Conservation (phyloP, 2,329 filamentous ascomycete species). For the Knufia petricola region DNA sequence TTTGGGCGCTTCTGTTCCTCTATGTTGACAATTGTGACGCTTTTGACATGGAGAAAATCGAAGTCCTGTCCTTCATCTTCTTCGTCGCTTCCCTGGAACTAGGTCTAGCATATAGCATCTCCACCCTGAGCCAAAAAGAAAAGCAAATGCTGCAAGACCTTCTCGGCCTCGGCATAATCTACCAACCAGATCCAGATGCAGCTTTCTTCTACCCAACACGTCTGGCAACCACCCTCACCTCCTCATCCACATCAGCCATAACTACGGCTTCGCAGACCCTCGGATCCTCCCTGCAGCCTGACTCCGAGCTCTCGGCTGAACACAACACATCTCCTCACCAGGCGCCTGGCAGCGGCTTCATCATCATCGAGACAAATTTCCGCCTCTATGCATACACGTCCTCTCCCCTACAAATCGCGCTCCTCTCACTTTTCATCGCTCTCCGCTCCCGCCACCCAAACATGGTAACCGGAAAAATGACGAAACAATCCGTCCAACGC, state of each 20-base stretch:
- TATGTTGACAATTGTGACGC: conserved; percentile 78
- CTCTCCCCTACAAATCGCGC: conserved; percentile 86
- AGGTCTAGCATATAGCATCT: conserved; percentile 80
- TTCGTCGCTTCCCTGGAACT: conserved; percentile 88
- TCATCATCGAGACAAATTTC: conserved; percentile 97
- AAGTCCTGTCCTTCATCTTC: conserved; percentile 93
- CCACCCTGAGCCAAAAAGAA: conserved; percentile 70
- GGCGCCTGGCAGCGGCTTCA: conserved; percentile 53
- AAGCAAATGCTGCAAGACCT: conserved; percentile 83
- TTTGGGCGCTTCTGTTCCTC: conserved; percentile 88
- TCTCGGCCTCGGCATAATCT: conserved; percentile 85
- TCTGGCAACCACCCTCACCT: conserved; percentile 85
- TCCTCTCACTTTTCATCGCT: conserved; percentile 79
- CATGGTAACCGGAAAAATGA: conserved; percentile 84
- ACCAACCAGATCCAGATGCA: conserved; percentile 35
- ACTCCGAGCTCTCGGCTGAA: conserved; percentile 9
- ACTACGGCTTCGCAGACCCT: conserved; percentile 61
- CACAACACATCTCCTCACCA: conserved; percentile 22
- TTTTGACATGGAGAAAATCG: conserved; percentile 73
- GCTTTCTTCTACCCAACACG: conserved; percentile 75
- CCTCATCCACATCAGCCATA: conserved; percentile 58
- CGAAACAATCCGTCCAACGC: conserved; percentile 74
- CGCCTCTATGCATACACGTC: conserved; percentile 94
- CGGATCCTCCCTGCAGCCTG: conserved; percentile 48
- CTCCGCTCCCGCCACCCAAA: conserved; percentile 88